These are phyloP conservation scores for Pseudogymnoascus sp. DNA, from an alignment of 2,329 filamentous ascomycete species.

Conservation along the genomic window DNA sequence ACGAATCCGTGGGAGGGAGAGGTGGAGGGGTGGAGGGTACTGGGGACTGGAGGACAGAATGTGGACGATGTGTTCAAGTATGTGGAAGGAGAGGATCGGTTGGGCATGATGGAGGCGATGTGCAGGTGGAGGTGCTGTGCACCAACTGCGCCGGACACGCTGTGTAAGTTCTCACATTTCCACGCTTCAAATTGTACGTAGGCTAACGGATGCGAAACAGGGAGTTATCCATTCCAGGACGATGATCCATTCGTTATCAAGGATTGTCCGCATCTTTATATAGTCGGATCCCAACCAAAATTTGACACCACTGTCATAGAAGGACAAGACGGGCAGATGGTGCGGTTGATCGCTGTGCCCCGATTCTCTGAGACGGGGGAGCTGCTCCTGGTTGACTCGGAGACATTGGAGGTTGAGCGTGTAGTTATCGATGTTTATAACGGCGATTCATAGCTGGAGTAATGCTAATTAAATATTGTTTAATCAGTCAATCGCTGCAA, in stretches of 20 bases:
- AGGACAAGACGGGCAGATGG: conserved; percentile 58
- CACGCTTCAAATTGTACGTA: not conserved
- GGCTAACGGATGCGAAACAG: conserved; percentile 35
- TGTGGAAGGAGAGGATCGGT: conserved; percentile 65
- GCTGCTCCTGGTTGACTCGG: conserved; percentile 74
- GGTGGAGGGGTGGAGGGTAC: conserved; percentile 79
- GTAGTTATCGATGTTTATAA: conserved; percentile 46
- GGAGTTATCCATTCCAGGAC: conserved; percentile 94
- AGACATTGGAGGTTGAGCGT: conserved; percentile 72
- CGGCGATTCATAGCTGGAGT: not conserved
- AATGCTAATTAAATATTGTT: not conserved
- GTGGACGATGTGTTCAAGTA: conserved; percentile 93
- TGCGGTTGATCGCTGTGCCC: conserved; percentile 76
- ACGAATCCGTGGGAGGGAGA: conserved; percentile 94
- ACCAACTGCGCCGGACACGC: conserved; percentile 89
- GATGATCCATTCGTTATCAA: conserved; percentile 85
- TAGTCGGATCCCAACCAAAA: conserved; percentile 75
- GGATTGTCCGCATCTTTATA: conserved; percentile 81
- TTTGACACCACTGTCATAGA: conserved; percentile 68
- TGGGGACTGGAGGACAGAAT: conserved; percentile 86
- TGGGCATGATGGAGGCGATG: conserved; percentile 92
- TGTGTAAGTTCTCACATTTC: conserved; percentile 58
- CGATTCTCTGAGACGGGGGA: conserved; percentile 72
- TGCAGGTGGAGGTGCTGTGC: conserved; percentile 86
- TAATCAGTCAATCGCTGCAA: not conserved